These are phyloP conservation scores for Xylariaceae sp. DNA, from an alignment of 2,329 filamentous ascomycete species.

Conservation along the genomic window DNA sequence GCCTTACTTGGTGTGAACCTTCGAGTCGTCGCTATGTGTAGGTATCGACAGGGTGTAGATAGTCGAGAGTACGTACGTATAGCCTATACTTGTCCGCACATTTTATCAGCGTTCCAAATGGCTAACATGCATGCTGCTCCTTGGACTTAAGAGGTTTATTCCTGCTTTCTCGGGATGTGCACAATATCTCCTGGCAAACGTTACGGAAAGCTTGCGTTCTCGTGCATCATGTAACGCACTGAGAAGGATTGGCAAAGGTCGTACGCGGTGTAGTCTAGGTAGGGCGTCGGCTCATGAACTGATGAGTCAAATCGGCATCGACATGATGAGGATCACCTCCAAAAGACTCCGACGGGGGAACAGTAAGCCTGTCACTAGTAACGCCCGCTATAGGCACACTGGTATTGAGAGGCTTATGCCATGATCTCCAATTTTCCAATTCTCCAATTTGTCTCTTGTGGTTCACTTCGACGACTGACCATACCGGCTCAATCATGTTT, in stretches of 20 bases:
- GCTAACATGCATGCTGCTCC: not conserved
- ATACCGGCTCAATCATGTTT: not conserved
- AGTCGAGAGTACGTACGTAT: not conserved
- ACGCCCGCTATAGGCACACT: not conserved
- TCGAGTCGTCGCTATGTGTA: not conserved
- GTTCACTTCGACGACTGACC: not conserved
- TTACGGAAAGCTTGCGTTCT: not conserved
- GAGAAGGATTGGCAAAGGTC: not conserved
- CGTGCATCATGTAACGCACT: not conserved
- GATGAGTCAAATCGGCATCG: not conserved
- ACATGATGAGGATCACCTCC: not conserved
- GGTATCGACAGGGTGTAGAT: not conserved
- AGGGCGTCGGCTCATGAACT: conserved; percentile 2
- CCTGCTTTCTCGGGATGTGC: too few relatives aligned
- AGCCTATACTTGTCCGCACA: not conserved
- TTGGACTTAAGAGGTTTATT: not conserved
- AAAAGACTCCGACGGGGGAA: not conserved
- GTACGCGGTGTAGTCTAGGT: not conserved
- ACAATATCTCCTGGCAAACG: not conserved
- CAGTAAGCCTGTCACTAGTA: conserved; percentile 11
- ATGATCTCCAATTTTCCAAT: not conserved
- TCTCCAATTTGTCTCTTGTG: not conserved
- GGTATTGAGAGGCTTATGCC: not conserved
- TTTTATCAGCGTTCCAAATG: conserved; percentile 2
- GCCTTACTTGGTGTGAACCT: not conserved